Evolutionary conservation across 164 flowering plant genomes (phyloP).

Genomic region (Magnolia officinalis): DNA sequence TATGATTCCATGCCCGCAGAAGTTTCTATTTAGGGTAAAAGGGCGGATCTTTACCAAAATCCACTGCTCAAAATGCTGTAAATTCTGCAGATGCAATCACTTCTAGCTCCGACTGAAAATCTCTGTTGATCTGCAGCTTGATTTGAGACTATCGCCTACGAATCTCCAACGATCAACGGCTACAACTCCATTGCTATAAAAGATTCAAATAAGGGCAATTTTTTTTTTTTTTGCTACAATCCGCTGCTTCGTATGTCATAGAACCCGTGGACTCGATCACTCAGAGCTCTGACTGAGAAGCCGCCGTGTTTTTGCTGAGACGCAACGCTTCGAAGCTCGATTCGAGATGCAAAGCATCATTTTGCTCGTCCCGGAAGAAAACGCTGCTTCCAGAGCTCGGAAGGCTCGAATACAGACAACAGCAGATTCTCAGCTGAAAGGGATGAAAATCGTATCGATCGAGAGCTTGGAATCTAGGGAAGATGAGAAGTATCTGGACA

Average conservation of each 20-base stretch:
- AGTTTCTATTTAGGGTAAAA: neutral
- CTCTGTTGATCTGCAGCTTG: neutral
- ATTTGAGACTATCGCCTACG: neutral
- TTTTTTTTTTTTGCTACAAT: neutral
- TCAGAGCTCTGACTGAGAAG: neutral
- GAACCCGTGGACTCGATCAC: neutral
- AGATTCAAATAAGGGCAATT: neutral
- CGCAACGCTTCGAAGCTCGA: slow-evolving; percentile 7
- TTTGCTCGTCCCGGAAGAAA: neutral
- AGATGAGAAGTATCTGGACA: neutral
- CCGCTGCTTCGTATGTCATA: neutral
- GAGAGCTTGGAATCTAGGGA: neutral
- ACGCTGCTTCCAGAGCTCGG: neutral
- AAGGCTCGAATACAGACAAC: neutral
- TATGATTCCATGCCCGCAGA: neutral
- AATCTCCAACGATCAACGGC: neutral
- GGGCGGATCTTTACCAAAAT: neutral
- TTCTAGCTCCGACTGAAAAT: too few relatives aligned
- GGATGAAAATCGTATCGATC: slow-evolving; percentile 5
- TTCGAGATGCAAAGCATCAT: neutral
- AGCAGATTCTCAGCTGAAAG: neutral
- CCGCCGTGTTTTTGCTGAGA: neutral
- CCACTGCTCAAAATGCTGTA: neutral
- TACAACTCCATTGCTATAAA: neutral
- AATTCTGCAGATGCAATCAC: too few relatives aligned